A percentile compares a stretch with the other conserved stretches of the same genome.
phyloP scores from a whole-genome alignment of 148 eudicot species.

The Rhododendron vialii region DNA sequence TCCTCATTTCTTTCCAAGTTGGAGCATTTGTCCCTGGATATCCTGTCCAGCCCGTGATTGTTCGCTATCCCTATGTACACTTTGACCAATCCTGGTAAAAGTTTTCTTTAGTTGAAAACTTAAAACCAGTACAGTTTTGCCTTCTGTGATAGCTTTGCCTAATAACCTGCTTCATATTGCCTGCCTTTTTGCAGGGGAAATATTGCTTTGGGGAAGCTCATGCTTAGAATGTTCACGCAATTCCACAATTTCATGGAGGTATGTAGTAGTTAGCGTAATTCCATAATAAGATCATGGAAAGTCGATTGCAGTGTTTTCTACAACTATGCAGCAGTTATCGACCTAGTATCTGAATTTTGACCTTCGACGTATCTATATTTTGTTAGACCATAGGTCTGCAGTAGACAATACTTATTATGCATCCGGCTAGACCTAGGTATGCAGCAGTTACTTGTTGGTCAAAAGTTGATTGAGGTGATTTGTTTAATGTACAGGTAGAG shows the following conservation, averaged over 20 bases:
- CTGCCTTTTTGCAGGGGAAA: conserved; percentile 56
- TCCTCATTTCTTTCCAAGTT: conserved; percentile 80
- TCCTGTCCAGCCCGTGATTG: conserved; percentile 84
- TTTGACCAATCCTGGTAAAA: conserved; percentile 89
- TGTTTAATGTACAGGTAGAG: conserved; percentile 53
- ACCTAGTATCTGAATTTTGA: no score
- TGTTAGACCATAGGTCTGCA: no score
- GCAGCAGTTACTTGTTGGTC: neutral
- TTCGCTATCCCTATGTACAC: conserved; percentile 87
- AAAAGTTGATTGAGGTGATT: neutral
- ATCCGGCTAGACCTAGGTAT: no score
- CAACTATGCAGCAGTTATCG: no score
- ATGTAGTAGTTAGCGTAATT: neutral
- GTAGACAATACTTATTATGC: no score
- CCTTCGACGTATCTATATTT: no score
- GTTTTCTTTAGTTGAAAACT: neutral
- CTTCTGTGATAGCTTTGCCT: neutral
- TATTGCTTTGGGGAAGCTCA: conserved; percentile 49
- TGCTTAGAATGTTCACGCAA: conserved; percentile 69
- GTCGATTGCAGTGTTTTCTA: no score
- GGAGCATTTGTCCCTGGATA: conserved; percentile 93
- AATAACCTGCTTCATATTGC: no score
- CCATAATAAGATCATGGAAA: no score
- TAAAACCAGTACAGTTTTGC: neutral
- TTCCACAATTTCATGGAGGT: conserved; percentile 85